Evolutionary conservation across 2,329 filamentous ascomycete genomes (phyloP), one percentile per base, ranked within the genome.

Genomic region (Septoria linicola): DNA sequence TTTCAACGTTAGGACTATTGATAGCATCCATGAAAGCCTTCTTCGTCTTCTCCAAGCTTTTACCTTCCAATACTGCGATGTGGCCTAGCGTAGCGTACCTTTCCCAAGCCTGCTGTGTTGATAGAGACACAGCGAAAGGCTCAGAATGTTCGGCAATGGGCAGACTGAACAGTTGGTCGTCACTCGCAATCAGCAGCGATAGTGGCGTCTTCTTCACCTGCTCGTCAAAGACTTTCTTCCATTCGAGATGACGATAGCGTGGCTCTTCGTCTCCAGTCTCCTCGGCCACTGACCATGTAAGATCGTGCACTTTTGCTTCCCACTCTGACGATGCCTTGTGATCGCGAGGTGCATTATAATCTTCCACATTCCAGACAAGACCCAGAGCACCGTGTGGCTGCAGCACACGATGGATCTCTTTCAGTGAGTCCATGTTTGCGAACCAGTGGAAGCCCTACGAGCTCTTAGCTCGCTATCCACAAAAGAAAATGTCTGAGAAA

Each of bases 31-130:
- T 73, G 44, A 82, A 77, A 54, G 84, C 77, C 51, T 71, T 68
- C 36, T 71, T 72, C 50, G 73, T 72, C 39, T 80, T 70, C 59
- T 74, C 75, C 37, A 76, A 72, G 46, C 76, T 71, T 1, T 75
- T 79, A 40, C 77, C 70, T 43, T 72, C 66, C 10, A 87, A 68
- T 45, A 83, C 74, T 3, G 81, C 78, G 54, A 89, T 79, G 64
- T 88, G 84, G 62, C 83, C 87, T 51, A 89, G 70, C 10, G 85
- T 89, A 41, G 73, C 74, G 53, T 84, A 76, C 30, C 87, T 76
- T 46, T 79, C 75, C 81, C 83, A 87, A 41, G 88, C 69, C 47
- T 74, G 77, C 42, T 87, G 79, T 51, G 78, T 76, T 21, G 68
- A 72, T 51, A 87, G 65, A 75, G 77, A 80, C 1, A 80, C 76